Evolutionary conservation across 257 asterid species (phyloP).

Genomic region (Solanum bulbocastanum): DNA sequence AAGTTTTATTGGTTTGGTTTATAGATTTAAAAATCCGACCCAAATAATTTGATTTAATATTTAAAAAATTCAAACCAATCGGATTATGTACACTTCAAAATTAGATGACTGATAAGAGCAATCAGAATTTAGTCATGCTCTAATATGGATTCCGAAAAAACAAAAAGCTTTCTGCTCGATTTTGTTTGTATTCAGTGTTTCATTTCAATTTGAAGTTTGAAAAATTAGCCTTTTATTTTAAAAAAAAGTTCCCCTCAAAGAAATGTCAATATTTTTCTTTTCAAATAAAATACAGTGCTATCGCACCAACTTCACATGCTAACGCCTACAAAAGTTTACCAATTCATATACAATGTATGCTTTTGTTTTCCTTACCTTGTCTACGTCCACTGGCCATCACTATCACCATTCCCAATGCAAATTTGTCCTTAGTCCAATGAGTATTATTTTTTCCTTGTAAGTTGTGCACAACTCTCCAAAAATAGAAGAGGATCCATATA

Average conservation of each 20-base stretch:
- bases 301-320: not conserved
- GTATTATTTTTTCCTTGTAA: too few species aligned
- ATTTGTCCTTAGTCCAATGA: not conserved
- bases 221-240: not conserved
- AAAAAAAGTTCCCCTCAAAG: not conserved
- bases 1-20: too few species aligned
- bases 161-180: not conserved
- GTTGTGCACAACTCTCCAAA: not conserved
- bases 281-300: not conserved
- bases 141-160: fast-evolving
- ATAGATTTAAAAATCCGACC: too few species aligned
- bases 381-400: not conserved
- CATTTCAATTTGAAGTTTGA: not conserved
- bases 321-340: not conserved
- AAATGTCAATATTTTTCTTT: not conserved
- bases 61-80: too few species aligned
- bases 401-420: not conserved
- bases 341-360: too few species aligned
- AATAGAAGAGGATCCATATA: too few species aligned
- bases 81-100: too few species aligned
- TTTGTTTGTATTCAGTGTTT: not conserved
- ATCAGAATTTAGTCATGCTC: too few species aligned
- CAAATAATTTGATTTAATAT: too few species aligned
- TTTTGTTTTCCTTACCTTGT: too few species aligned
- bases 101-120: too few species aligned